These are phyloP conservation scores for Gossypium mustelinum DNA, from an alignment of 345 rosid genomes.

Conservation along the genomic window DNA sequence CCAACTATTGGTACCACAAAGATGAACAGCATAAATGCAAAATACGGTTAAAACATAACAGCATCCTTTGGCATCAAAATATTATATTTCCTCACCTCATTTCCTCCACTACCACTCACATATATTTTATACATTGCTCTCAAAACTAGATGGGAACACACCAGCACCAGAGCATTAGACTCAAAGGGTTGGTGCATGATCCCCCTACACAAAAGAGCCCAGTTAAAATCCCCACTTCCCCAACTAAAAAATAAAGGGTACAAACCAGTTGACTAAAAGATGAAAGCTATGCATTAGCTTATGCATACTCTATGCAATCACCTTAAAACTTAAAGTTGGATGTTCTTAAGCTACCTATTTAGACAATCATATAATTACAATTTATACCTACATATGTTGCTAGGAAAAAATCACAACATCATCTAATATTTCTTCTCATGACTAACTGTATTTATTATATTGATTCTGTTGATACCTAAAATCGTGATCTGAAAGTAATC, in stretches of 20 bases:
- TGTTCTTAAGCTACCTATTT: background rate
- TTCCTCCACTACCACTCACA: background rate
- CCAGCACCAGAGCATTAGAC: background rate
- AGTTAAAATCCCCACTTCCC: background rate
- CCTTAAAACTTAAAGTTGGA: background rate
- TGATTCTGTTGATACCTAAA: background rate
- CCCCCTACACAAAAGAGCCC: background rate
- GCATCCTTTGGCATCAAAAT: background rate
- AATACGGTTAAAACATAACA: background rate
- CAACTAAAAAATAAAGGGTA: background rate
- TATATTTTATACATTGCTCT: background rate
- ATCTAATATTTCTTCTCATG: background rate
- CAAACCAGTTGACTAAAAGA: background rate
- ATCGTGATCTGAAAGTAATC: background rate
- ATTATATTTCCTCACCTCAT: background rate
- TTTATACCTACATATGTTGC: background rate
- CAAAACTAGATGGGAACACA: background rate
- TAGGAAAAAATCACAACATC: background rate
- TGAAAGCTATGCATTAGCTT: background rate
- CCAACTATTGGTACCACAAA: background rate
- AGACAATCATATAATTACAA: background rate
- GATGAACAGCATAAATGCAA: background rate
- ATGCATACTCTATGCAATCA: background rate
- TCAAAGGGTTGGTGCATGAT: background rate
- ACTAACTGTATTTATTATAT: background rate